Conservation (phyloP, 2,329 filamentous ascomycete genomes). For the Hawksworthiomyces lignivorus region DNA sequence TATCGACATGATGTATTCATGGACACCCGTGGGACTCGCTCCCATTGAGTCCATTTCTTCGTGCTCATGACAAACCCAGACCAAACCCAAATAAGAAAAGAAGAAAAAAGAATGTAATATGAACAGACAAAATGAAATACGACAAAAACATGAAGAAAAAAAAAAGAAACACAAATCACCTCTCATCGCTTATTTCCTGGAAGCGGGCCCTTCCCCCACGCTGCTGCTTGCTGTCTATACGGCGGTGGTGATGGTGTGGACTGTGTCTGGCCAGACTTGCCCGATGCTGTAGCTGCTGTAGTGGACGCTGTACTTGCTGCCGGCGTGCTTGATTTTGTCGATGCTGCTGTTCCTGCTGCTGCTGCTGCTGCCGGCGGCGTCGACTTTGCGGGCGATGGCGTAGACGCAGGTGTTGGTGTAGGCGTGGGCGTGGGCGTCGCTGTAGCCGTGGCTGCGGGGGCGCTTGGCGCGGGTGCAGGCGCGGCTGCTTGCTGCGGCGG, state of each 20-base stretch:
- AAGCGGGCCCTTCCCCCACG: slow-evolving; percentile 6
- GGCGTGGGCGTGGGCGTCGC: neutral
- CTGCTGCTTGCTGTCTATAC: too few species aligned
- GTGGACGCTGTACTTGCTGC: neutral
- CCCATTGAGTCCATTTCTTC: neutral
- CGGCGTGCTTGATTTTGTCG: too few species aligned
- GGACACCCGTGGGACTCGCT: too few species aligned
- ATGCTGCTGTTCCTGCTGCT: neutral
- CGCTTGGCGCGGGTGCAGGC: neutral
- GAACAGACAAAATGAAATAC: neutral
- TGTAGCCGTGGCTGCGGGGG: neutral
- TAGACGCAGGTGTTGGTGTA: neutral
- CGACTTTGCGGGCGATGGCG: neutral
- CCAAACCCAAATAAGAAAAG: neutral
- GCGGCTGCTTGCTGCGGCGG: neutral
- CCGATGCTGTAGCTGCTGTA: neutral
- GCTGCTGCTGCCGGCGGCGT: neutral
- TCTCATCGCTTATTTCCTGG: slow-evolving; percentile 1
- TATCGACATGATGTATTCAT: too few species aligned
- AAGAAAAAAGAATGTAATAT: neutral
- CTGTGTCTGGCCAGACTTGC: too few species aligned
- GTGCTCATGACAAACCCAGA: too few species aligned
- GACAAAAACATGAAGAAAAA: neutral
- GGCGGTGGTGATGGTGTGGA: too few species aligned
- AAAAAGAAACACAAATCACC: neutral